Conservation (phyloP, 2,329 filamentous ascomycete species). For the Pseudogymnoascus sp. region DNA sequence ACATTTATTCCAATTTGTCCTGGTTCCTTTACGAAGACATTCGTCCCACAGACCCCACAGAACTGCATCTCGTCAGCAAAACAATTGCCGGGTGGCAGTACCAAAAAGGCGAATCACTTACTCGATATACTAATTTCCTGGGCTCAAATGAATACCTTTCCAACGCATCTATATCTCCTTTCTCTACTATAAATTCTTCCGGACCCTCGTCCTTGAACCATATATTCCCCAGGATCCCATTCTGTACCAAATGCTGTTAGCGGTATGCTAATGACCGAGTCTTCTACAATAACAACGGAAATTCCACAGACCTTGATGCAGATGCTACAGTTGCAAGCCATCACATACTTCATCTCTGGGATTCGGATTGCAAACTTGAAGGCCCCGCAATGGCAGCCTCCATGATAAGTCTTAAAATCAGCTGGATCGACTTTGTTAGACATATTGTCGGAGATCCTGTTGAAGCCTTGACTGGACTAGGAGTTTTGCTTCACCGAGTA, state of each 20-base stretch:
- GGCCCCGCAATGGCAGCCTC: conserved; percentile 49
- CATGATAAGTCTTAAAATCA: conserved; percentile 34
- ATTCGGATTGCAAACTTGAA: conserved; percentile 44
- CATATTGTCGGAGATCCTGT: not conserved
- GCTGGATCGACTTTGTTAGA: not conserved
- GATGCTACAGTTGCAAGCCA: conserved; percentile 59
- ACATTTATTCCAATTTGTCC: not conserved
- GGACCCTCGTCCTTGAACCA: not conserved
- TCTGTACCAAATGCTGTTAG: not conserved
- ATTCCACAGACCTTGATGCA: conserved; percentile 42
- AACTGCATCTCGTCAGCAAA: not conserved
- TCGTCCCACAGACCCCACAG: not conserved
- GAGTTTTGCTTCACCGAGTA: not conserved
- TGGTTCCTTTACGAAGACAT: not conserved
- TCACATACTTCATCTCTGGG: conserved; percentile 48
- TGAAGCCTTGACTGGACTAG: not conserved
- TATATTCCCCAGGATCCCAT: not conserved
- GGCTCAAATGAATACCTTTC: not conserved
- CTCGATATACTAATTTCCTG: not conserved
- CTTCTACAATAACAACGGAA: conserved; percentile 33
- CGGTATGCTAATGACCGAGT: not conserved
- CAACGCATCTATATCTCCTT: not conserved
- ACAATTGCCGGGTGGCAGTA: not conserved
- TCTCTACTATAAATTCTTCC: not conserved
- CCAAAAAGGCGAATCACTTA: not conserved